phyloP scores from a whole-genome alignment of 257 asterid species.

The Cynanchum wilfordii region DNA sequence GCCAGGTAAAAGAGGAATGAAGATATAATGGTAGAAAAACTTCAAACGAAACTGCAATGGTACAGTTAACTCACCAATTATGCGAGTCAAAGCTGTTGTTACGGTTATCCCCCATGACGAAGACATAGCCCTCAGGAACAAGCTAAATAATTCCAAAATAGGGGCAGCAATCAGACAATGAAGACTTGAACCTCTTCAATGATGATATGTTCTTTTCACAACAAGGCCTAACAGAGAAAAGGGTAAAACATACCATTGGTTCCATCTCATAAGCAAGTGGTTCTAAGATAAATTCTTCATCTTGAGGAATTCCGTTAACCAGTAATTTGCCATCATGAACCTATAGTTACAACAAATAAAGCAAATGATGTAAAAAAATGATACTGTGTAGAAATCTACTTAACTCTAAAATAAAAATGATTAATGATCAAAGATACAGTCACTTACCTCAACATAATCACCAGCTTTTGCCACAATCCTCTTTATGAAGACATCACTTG shows the following conservation, averaged over 20 bases:
- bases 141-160: slow-evolving; percentile 37
- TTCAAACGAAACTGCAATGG: not conserved
- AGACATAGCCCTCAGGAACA: slow-evolving; percentile 87
- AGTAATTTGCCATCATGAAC: slow-evolving; percentile 70
- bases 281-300: slow-evolving; percentile 85
- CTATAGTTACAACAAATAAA: slow-evolving; percentile 28
- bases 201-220: not conserved
- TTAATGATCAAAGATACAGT: not conserved
- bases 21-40: not conserved
- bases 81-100: slow-evolving; percentile 92
- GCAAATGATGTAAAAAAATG: not conserved
- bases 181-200: not conserved
- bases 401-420: not conserved
- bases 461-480: slow-evolving; percentile 93
- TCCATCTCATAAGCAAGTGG: slow-evolving; percentile 86
- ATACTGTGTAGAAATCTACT: not conserved
- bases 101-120: slow-evolving; percentile 96
- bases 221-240: not conserved
- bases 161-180: slow-evolving; percentile 3
- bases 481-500: slow-evolving; percentile 79
- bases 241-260: slow-evolving; percentile 44
- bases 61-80: slow-evolving; percentile 49
- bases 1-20: not conserved
- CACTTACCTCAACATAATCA: slow-evolving; percentile 72
- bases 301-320: slow-evolving; percentile 68